Conservation (phyloP, 192 early-diverging fungal species). For the Hyaloraphidium curvatum region DNA sequence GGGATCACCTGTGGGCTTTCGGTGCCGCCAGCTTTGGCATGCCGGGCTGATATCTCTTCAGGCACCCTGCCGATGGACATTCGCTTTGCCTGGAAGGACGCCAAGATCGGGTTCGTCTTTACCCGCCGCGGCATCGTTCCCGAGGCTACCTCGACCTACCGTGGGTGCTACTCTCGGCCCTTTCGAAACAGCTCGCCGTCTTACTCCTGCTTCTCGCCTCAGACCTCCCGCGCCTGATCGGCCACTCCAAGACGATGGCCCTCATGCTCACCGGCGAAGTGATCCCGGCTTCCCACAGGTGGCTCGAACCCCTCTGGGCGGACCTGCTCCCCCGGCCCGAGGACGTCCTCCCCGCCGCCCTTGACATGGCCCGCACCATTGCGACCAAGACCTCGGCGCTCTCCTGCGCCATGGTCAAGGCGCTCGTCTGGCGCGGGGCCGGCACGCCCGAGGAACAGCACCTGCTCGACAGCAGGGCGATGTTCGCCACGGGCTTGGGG, state of each 20-base stretch:
- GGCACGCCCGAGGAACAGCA: conserved; percentile 8
- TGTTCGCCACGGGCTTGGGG: conserved; percentile 4
- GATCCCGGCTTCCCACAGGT: not conserved
- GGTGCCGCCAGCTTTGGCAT: too few species aligned
- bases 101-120: conserved; percentile 18
- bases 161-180: not conserved
- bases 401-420: not conserved
- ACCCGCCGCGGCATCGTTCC: conserved; percentile 5
- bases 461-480: conserved; percentile 8
- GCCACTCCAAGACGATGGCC: conserved; percentile 8
- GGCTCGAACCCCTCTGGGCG: not conserved
- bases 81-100: conserved; percentile 7
- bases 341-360: not conserved
- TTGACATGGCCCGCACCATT: not conserved
- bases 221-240: conserved; percentile 6
- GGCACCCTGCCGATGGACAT: conserved; percentile 6
- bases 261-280: conserved; percentile 9
- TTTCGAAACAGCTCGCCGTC: not conserved
- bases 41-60: not conserved
- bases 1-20: conserved; percentile 6
- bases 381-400: not conserved
- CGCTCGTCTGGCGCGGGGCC: conserved; percentile 1
- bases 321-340: not conserved
- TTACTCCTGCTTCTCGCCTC: too few species aligned
- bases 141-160: conserved; percentile 6